A percentile compares a stretch with the other conserved stretches of the same genome.
Conservation (phyloP, 2,329 filamentous ascomycete species). For the Talaromyces atroroseus region DNA sequence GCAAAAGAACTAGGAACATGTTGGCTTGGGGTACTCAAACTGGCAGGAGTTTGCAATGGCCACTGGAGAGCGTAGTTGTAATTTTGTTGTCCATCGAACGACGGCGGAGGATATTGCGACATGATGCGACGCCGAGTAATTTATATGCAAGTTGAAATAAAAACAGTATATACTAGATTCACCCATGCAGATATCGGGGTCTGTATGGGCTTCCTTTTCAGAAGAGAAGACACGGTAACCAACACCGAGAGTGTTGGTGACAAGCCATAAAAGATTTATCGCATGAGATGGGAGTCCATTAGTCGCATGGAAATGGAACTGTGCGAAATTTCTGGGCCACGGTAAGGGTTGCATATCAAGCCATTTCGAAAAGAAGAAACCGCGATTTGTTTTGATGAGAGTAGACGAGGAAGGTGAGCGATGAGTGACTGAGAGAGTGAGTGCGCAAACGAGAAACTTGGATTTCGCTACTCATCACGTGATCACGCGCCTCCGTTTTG, state of each 20-base stretch:
- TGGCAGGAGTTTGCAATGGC: conserved; percentile 25
- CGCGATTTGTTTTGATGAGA: neutral
- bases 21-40: conserved; percentile 19
- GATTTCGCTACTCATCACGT: conserved; percentile 9
- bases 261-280: conserved; percentile 7
- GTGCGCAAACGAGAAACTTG: neutral
- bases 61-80: conserved; percentile 33
- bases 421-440: neutral
- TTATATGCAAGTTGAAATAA: neutral
- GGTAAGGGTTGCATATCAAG: conserved; percentile 6
- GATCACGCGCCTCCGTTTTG: conserved; percentile 22
- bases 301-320: neutral
- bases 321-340: conserved; percentile 14
- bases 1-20: conserved; percentile 13
- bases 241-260: neutral
- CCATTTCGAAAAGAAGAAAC: neutral
- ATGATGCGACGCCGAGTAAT: conserved; percentile 25
- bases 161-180: neutral
- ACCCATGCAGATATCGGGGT: neutral
- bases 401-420: conserved; percentile 18
- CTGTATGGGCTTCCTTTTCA: neutral
- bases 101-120: conserved; percentile 45
- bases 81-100: conserved; percentile 33
- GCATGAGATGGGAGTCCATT: neutral
- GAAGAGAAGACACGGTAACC: neutral